Percentiles rank a stretch among this genome's conserved stretches.
These are phyloP conservation scores for Typha latifolia DNA, from an alignment of 176 grass and related monocot genomes.

Conservation along the genomic window DNA sequence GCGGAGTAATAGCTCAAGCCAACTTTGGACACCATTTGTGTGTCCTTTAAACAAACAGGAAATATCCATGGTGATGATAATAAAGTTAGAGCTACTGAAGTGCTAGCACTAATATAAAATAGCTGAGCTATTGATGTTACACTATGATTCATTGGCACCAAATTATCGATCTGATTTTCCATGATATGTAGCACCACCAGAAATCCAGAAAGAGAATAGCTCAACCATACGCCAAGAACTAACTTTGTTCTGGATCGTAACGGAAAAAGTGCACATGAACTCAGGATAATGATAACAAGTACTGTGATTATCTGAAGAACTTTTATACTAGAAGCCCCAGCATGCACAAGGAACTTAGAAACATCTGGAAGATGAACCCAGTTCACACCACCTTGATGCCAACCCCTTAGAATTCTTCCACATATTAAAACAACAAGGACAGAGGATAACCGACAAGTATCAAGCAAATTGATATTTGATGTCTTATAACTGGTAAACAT, in stretches of 20 bases:
- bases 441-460: slow-evolving; percentile 31
- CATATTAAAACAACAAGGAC: slow-evolving; percentile 54
- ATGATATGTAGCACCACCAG: slow-evolving; percentile 67
- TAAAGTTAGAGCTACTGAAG: slow-evolving; percentile 36
- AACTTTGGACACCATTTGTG: slow-evolving; percentile 12
- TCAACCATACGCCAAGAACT: slow-evolving; percentile 37
- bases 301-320: slow-evolving; percentile 57
- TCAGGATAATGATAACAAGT: slow-evolving; percentile 33
- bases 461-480: slow-evolving; percentile 5
- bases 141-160: slow-evolving; percentile 26
- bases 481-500: neutral
- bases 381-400: slow-evolving; percentile 95
- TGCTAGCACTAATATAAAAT: slow-evolving; percentile 37
- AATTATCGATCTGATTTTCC: slow-evolving; percentile 28
- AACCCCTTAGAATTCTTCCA: slow-evolving; percentile 86
- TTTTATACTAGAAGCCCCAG: slow-evolving; percentile 46
- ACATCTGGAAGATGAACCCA: slow-evolving; percentile 89
- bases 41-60: slow-evolving; percentile 24
- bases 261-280: slow-evolving; percentile 36
- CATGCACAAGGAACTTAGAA: slow-evolving; percentile 60
- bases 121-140: slow-evolving; percentile 52
- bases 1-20: slow-evolving; percentile 2
- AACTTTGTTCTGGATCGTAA: slow-evolving; percentile 25
- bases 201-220: slow-evolving; percentile 37
- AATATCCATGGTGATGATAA: slow-evolving; percentile 55